A percentile compares a stretch with the other conserved stretches of the same genome.
phyloP scores from a whole-genome alignment of 768 basidiomycete species.

The Holtermannia corniformis region DNA sequence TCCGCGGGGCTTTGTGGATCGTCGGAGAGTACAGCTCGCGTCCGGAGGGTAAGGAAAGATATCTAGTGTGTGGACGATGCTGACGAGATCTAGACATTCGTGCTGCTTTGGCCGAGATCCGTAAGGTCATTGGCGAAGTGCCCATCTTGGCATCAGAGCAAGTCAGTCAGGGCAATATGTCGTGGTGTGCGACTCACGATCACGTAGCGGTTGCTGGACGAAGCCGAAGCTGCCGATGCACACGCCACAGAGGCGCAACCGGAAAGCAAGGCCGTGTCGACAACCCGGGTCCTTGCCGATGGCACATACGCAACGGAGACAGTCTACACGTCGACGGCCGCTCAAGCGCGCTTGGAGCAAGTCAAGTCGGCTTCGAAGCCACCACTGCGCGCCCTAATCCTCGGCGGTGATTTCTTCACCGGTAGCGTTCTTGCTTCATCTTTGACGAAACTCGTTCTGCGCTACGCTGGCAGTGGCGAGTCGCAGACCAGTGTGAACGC shows the following conservation, averaged over 20 bases:
- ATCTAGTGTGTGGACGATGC: background rate
- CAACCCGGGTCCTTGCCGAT: constrained; percentile 71
- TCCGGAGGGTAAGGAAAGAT: constrained; percentile 45
- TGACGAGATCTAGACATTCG: constrained; percentile 51
- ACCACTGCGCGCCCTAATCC: constrained; percentile 78
- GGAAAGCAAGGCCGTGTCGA: constrained; percentile 48
- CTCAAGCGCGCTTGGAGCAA: constrained; percentile 58
- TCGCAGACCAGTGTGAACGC: constrained; percentile 57
- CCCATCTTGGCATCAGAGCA: constrained; percentile 91
- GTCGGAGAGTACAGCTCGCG: constrained; percentile 80
- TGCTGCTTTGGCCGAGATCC: constrained; percentile 62
- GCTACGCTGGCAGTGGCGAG: constrained; percentile 49
- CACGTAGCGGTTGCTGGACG: constrained; percentile 55
- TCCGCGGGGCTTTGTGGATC: constrained; percentile 93
- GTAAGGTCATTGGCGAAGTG: constrained; percentile 88
- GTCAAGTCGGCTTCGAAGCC: constrained; percentile 83
- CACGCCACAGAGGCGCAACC: constrained; percentile 39
- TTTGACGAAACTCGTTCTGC: constrained; percentile 80
- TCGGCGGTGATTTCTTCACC: constrained; percentile 96
- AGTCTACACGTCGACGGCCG: constrained; percentile 55
- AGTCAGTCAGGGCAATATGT: constrained; percentile 31
- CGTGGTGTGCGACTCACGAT: background rate
- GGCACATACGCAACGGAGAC: constrained; percentile 98
- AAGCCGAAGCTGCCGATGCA: constrained; percentile 55
- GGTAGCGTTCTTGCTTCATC: constrained; percentile 81